Evolutionary conservation across 805 yeast species (phyloP).

Genomic region (Hanseniaspora valbyensis): DNA sequence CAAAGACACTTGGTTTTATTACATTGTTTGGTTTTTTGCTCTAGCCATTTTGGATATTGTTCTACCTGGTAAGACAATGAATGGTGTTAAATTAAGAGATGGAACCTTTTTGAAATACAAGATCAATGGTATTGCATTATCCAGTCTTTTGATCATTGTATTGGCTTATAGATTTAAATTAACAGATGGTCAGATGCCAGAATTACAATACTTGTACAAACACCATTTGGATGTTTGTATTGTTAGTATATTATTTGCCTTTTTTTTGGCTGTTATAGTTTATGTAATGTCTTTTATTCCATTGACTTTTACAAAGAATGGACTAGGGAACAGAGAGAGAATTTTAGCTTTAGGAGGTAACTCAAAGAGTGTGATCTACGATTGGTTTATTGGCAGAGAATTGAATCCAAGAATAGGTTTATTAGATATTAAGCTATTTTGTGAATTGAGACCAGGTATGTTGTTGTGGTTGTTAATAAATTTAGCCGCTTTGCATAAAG

Average conservation of each 20-base stretch:
- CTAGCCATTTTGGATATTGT: slow-evolving; percentile 53
- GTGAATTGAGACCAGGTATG: slow-evolving; percentile 93
- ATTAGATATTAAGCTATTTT: slow-evolving; percentile 80
- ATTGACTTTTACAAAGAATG: slow-evolving; percentile 37
- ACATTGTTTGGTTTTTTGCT: slow-evolving; percentile 59
- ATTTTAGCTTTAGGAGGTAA: slow-evolving; percentile 82
- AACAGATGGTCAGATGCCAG: slow-evolving; percentile 56
- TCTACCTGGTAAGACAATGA: slow-evolving; percentile 50
- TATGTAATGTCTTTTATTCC: slow-evolving; percentile 62
- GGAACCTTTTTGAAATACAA: slow-evolving; percentile 60
- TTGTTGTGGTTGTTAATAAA: slow-evolving; percentile 73
- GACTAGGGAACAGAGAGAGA: slow-evolving; percentile 44
- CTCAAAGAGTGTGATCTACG: slow-evolving; percentile 61
- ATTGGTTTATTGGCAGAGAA: slow-evolving; percentile 96
- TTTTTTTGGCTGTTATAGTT: slow-evolving; percentile 50
- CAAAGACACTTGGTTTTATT: slow-evolving; percentile 47
- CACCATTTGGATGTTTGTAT: slow-evolving; percentile 56
- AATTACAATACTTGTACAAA: slow-evolving; percentile 61
- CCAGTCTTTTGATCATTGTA: slow-evolving; percentile 31
- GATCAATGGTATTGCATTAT: slow-evolving; percentile 65
- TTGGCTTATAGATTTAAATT: slow-evolving; percentile 43
- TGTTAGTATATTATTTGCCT: slow-evolving; percentile 53
- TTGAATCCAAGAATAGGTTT: slow-evolving; percentile 79
- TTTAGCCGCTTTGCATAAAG: slow-evolving; percentile 69
- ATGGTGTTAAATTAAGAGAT: slow-evolving; percentile 67